phyloP scores from a whole-genome alignment of 139 green algal genomes.

The Pleodorina starrii region DNA sequence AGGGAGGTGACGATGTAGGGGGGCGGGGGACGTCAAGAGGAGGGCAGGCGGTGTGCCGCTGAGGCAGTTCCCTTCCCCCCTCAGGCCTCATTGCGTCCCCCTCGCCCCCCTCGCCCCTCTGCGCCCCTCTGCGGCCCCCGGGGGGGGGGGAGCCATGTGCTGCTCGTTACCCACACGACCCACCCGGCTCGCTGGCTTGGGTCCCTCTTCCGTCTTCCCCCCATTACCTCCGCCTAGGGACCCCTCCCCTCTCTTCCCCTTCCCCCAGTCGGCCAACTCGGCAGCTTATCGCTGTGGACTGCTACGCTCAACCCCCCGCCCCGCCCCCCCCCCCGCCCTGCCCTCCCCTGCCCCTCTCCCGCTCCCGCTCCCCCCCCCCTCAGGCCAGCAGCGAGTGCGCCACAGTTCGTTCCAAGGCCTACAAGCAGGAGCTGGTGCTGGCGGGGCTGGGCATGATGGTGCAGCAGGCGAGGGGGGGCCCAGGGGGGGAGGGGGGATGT shows the following conservation, averaged over 20 bases:
- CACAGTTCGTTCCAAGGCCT: conserved; percentile 39
- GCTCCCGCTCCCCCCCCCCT: neutral
- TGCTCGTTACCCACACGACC: no score
- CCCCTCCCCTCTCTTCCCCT: no score
- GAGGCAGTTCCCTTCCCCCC: neutral
- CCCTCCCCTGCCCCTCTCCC: no score
- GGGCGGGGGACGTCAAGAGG: neutral
- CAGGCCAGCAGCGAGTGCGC: conserved; percentile 38
- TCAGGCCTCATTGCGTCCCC: neutral
- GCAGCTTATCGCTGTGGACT: no score
- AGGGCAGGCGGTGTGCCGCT: neutral
- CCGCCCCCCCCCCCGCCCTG: no score
- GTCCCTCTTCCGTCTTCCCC: neutral
- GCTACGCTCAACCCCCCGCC: no score
- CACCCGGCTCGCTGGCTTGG: neutral
- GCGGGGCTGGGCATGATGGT: conserved; percentile 37
- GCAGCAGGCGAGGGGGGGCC: conserved; percentile 16
- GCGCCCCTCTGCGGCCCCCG: no score
- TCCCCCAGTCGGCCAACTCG: no score
- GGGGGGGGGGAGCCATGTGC: neutral
- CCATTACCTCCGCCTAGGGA: no score
- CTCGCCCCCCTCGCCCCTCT: neutral
- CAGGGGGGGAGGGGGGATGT: neutral
- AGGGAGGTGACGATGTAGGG: neutral
- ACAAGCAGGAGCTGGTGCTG: conserved; percentile 43